Conservation (phyloP, 768 basidiomycete species). For the Coprinellus aureogranulatus region DNA sequence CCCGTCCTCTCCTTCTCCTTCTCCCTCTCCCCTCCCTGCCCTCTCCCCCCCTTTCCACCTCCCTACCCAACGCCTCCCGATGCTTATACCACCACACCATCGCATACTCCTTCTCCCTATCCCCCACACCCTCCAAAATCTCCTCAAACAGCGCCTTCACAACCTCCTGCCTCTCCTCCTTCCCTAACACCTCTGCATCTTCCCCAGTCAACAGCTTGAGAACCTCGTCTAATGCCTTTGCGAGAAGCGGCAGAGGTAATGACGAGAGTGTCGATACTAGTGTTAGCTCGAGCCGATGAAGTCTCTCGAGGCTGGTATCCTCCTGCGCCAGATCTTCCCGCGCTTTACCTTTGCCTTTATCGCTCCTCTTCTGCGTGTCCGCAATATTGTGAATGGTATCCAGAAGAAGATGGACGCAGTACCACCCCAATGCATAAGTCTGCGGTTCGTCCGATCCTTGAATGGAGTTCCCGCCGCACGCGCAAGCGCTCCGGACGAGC, state of each 20-base stretch:
- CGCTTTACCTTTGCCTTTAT: constrained; percentile 18
- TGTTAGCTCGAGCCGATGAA: constrained; percentile 61
- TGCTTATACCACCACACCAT: constrained; percentile 75
- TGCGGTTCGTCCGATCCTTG: constrained; percentile 14
- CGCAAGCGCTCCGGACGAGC: constrained; percentile 60
- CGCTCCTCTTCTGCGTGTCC: constrained; percentile 3
- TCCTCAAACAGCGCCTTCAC: constrained; percentile 59
- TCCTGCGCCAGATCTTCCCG: constrained; percentile 1
- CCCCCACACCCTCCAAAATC: constrained; percentile 62
- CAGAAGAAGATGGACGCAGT: constrained; percentile 60
- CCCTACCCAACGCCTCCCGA: constrained; percentile 15
- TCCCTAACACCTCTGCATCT: constrained; percentile 6
- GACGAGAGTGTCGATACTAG: constrained; percentile 66
- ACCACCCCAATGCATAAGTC: constrained; percentile 57
- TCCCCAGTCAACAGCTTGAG: constrained; percentile 27
- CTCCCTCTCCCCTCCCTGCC: constrained; percentile 9
- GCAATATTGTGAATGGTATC: constrained; percentile 38
- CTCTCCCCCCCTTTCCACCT: constrained; percentile 10
- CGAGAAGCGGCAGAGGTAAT: constrained; percentile 56
- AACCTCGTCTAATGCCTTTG: constrained; percentile 52
- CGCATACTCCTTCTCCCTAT: constrained; percentile 63
- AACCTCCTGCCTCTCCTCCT: constrained; percentile 41
- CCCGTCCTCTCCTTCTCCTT: constrained; percentile 5
- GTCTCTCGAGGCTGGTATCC: constrained; percentile 20
- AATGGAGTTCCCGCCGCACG: constrained; percentile 19